Evolutionary conservation across 2,329 filamentous ascomycete species (phyloP), one percentile per base, ranked within the genome.

Genomic region (Akanthomyces lecanii): DNA sequence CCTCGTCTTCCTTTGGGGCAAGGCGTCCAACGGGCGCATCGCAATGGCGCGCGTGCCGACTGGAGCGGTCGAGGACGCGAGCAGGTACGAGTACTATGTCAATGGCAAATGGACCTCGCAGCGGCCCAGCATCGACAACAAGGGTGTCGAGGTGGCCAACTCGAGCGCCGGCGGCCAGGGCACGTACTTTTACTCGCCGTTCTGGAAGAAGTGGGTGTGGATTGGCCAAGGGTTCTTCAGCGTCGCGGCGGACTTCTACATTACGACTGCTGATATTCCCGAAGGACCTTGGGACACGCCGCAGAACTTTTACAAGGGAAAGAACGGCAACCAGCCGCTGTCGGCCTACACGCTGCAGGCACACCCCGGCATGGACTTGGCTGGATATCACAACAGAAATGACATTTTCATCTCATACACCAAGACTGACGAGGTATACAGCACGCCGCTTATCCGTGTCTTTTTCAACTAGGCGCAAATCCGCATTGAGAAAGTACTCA

Each of bases 131-230:
- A 64, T 65, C 44, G 44, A 61, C 48, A 52, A 69, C 52, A 25
- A 21, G 8, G 55, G 51, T 6, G 65, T 65, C n/a, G 59, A 63
- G 16, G 52, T 69, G 16, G 58, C 64, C 25, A 66, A 67, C 57
- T 66, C 65, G n/a, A 65, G 67, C 33, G 65, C 65, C n/a, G 64
- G 66, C 12, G 67, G 67, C 2, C 67, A 69, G 52, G 67, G 67
- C 23, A 69, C 67, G 18, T 69, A 65, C 63, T 69, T 67, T 64
- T 69, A 65, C 56, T 67, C 63, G 25, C 55, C 63, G n/a, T 58
- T 38, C 28, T 65, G 64, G 61, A 57, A 65, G 59, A 65, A 61
- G n/a, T 69, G 65, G 33, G 64, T 69, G 47, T 69, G 67, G 67
- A 66, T 69, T 44, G 67, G 67, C n/a, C 67, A 69, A 62, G 62